Base-by-base conservation (phyloP, 345 rosid genomes). In the Murraya koenigii region DNA sequence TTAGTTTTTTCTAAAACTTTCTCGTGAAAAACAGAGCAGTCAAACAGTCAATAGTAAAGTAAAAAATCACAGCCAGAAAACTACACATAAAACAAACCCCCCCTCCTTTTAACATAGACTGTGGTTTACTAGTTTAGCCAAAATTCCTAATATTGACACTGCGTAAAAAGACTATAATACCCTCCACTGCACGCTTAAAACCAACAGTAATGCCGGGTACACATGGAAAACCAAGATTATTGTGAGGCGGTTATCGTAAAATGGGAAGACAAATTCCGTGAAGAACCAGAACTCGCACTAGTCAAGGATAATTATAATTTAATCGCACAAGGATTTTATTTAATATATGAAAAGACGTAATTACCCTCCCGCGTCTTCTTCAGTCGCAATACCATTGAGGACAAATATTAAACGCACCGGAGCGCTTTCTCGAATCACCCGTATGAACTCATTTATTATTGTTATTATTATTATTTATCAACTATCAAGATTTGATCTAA, bases 11-110 rank as follows among this genome's bases (percentile, higher is more conserved):
- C 15, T 14, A 26, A 30, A 67, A 72, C 59, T 73, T 67, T 15
- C 78, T 47, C 69, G 75, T 30, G 59, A 69, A 62, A 72, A 72
- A 35, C 65, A 56, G 30, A 56, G 26, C 75, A 72, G 66, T 28
- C 60, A 47, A 69, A 25, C 13, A 44, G 49, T 44, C 49, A 44
- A 13, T 13, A 13, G 22, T 13, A 15, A 25, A 0, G 7, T n/a
- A n/a, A 2, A 67, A 47, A 15, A 56, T 20, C 30, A 7, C 14
- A 5, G 14, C 6, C 56, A 0, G 33, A 32, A 6, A n/a, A 4
- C 15, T 58, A 5, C 28, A 2, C 35, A 30, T n/a, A n/a, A n/a
- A n/a, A 19, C 10, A 58, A 1, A 5, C 22, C 0, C 14, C 44
- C 26, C 26, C n/a, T n/a, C n/a, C n/a, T n/a, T n/a, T 0, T 36